These are phyloP conservation scores for Leptographium lundbergii DNA, from an alignment of 2,329 filamentous ascomycete species.

Conservation along the genomic window DNA sequence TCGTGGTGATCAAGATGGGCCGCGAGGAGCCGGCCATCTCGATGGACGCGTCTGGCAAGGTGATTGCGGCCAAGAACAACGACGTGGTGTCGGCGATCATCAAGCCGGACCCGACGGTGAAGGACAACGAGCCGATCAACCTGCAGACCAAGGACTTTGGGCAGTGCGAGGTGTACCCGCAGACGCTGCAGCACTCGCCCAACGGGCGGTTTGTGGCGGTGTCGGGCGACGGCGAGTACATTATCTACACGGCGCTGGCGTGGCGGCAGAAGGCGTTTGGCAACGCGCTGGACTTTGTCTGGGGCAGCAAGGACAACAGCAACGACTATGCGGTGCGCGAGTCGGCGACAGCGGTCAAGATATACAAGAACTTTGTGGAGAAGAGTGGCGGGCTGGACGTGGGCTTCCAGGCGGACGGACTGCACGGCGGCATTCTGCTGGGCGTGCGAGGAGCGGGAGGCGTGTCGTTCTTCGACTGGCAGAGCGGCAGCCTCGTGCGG, in stretches of 20 bases:
- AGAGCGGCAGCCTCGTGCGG: slow-evolving; percentile 74
- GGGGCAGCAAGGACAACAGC: slow-evolving; percentile 94
- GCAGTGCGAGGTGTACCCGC: slow-evolving; percentile 91
- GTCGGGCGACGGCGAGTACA: slow-evolving; percentile 96
- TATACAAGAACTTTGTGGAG: slow-evolving; percentile 96
- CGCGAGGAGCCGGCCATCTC: slow-evolving; percentile 94
- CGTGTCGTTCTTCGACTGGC: slow-evolving; percentile 95
- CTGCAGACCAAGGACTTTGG: slow-evolving; percentile 90
- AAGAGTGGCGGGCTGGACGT: slow-evolving; percentile 81
- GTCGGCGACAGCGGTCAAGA: slow-evolving; percentile 85
- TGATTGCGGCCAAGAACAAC: slow-evolving; percentile 91
- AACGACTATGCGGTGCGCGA: slow-evolving; percentile 98
- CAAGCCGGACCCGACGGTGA: slow-evolving; percentile 73
- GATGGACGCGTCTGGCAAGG: slow-evolving; percentile 91
- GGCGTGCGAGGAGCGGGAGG: slow-evolving; percentile 93
- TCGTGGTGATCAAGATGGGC: slow-evolving; percentile 94
- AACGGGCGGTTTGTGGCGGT: slow-evolving; percentile 77
- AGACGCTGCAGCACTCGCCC: slow-evolving; percentile 88
- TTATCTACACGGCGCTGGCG: slow-evolving; percentile 92
- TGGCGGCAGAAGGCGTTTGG: slow-evolving; percentile 98
- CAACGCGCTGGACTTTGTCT: slow-evolving; percentile 88
- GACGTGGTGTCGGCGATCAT: slow-evolving; percentile 93
- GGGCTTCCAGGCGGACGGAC: slow-evolving; percentile 85
- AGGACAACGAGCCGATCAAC: slow-evolving; percentile 78
- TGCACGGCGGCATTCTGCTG: slow-evolving; percentile 78